Conservation (phyloP, 2,329 filamentous ascomycete species). For the Fusarium udum region DNA sequence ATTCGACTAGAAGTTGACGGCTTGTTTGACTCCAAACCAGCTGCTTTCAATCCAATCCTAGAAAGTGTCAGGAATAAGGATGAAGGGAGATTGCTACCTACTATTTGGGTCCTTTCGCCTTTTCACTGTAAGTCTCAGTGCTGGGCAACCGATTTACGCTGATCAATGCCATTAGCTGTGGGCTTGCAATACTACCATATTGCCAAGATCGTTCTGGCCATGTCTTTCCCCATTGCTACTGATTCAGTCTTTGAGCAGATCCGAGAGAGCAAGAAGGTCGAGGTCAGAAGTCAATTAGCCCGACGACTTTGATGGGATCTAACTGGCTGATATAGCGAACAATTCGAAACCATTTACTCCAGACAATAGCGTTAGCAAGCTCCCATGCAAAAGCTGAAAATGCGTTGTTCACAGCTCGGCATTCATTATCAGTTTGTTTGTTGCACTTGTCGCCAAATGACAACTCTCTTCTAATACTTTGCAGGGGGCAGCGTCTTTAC, state of each 20-base stretch:
- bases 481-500: background rate
- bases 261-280: background rate
- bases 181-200: background rate
- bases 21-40: background rate
- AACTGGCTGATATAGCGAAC: background rate
- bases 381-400: background rate
- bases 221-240: background rate
- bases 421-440: background rate
- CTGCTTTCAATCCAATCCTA: background rate
- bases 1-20: background rate
- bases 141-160: background rate
- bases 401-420: background rate
- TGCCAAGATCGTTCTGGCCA: background rate
- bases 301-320: accelerated
- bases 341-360: background rate
- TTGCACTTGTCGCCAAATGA: background rate
- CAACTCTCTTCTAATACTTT: background rate
- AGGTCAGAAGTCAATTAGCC: background rate
- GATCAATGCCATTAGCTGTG: background rate
- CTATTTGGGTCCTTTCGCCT: background rate
- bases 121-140: background rate
- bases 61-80: background rate
- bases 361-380: background rate
- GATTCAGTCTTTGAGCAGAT: background rate
- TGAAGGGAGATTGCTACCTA: background rate